phyloP scores from a whole-genome alignment of 176 grass and related monocot species.

The barley (Hordeum vulgare) region MorexV3_pseudomolecules_assembly NC_058519.1:39422761-39423260 shows the following conservation, averaged over 20 bases:
- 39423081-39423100: not conserved
- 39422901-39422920: not conserved
- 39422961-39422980: not conserved
- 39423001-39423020: not conserved
- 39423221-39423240: constrained; percentile 72
- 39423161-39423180: constrained; percentile 40
- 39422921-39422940: not conserved
- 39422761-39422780: too few relatives aligned
- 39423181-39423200: constrained; percentile 94
- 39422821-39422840: too few relatives aligned
- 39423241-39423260: constrained; percentile 58
- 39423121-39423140: not conserved
- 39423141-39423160: not conserved
- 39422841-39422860: too few relatives aligned
- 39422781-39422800: too few relatives aligned
- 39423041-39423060: not conserved
- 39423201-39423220: constrained; percentile 77
- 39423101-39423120: not conserved
- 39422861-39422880: too few relatives aligned
- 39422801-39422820: too few relatives aligned
- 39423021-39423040: not conserved
- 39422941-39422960: not conserved
- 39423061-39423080: not conserved
- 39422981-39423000: not conserved
- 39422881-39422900: not conserved